Conservation (phyloP, 2,329 filamentous ascomycete genomes). For the Elsinoe ampelina region DNA sequence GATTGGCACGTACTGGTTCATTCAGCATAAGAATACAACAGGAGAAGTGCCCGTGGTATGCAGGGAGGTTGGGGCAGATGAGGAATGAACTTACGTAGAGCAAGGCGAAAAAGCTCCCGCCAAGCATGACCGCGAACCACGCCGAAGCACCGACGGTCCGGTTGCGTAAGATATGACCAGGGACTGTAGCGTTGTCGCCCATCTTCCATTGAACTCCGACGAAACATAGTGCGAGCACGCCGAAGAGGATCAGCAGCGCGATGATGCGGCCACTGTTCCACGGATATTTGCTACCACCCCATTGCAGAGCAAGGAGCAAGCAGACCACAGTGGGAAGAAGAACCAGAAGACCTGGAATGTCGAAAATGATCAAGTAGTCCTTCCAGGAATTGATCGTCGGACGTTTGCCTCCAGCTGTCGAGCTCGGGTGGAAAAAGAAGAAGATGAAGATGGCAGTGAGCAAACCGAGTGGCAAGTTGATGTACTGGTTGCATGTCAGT, state of each 20-base stretch:
- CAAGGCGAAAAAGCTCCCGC: slow-evolving; percentile 38
- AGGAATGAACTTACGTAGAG: slow-evolving; percentile 25
- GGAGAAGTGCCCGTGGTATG: no score
- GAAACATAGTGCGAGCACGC: slow-evolving; percentile 34
- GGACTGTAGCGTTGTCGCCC: slow-evolving; percentile 35
- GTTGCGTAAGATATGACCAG: slow-evolving; percentile 38
- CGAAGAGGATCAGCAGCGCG: slow-evolving; percentile 37
- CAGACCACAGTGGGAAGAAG: slow-evolving; percentile 42
- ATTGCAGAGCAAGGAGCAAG: slow-evolving; percentile 42
- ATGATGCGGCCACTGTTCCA: slow-evolving; percentile 40
- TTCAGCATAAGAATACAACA: no score
- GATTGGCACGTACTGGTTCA: slow-evolving; percentile 32
- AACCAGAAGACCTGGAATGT: slow-evolving; percentile 37
- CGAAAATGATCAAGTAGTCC: slow-evolving; percentile 36
- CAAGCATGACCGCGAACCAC: slow-evolving; percentile 34
- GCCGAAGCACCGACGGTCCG: slow-evolving; percentile 34
- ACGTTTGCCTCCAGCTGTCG: slow-evolving; percentile 20
- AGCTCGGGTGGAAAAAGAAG: slow-evolving; percentile 27
- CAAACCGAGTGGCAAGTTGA: slow-evolving; percentile 45
- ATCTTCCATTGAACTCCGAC: slow-evolving; percentile 35
- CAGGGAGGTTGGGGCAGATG: no score
- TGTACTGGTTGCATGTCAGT: slow-evolving; percentile 25
- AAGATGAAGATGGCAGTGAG: slow-evolving; percentile 31
- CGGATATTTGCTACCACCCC: slow-evolving; percentile 40
- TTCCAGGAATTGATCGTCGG: slow-evolving; percentile 27